Evolutionary conservation across 1,284 basidiomycete genomes (phyloP).

Genomic region (Moesziomyces sp.): DNA sequence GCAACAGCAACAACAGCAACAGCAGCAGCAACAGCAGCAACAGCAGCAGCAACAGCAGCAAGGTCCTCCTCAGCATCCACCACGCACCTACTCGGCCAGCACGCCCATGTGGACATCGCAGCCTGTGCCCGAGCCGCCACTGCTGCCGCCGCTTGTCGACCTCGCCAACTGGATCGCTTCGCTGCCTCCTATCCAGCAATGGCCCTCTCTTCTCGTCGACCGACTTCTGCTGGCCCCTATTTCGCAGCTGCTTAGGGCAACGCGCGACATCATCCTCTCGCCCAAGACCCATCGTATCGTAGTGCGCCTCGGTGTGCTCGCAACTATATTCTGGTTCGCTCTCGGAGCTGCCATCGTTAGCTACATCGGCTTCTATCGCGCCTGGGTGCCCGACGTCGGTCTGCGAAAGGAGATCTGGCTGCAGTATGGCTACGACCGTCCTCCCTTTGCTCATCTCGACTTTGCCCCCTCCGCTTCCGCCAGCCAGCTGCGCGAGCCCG

Average conservation of each 20-base stretch:
- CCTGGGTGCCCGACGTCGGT: constrained; percentile 63
- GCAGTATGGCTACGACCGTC: constrained; percentile 51
- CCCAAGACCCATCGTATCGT: constrained; percentile 63
- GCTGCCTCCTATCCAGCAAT: constrained; percentile 48
- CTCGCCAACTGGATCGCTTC: constrained; percentile 44
- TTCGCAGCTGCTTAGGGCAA: constrained; percentile 22
- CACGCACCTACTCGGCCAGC: constrained; percentile 12
- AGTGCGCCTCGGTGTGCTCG: constrained; percentile 58
- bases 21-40: constrained; percentile 8
- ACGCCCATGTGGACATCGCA: constrained; percentile 41
- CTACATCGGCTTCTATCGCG: constrained; percentile 65
- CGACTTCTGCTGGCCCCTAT: constrained; percentile 45
- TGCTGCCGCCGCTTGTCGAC: constrained; percentile 35
- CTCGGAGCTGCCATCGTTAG: constrained; percentile 56
- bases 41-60: constrained; percentile 20
- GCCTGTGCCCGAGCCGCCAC: constrained; percentile 40
- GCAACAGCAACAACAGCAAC: constrained; percentile 19
- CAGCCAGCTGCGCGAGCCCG: constrained; percentile 17
- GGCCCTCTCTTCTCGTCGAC: constrained; percentile 49
- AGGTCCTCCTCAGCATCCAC: constrained; percentile 6
- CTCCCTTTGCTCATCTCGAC: constrained; percentile 38
- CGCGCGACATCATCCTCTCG: constrained; percentile 54
- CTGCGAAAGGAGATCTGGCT: constrained; percentile 59
- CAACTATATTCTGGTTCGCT: constrained; percentile 54
- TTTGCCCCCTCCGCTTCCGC: constrained; percentile 18